Evolutionary conservation across 108 stramenopile species (phyloP), one percentile per base, ranked within the genome.

Genomic region (Stephanodiscus minutulus): DNA sequence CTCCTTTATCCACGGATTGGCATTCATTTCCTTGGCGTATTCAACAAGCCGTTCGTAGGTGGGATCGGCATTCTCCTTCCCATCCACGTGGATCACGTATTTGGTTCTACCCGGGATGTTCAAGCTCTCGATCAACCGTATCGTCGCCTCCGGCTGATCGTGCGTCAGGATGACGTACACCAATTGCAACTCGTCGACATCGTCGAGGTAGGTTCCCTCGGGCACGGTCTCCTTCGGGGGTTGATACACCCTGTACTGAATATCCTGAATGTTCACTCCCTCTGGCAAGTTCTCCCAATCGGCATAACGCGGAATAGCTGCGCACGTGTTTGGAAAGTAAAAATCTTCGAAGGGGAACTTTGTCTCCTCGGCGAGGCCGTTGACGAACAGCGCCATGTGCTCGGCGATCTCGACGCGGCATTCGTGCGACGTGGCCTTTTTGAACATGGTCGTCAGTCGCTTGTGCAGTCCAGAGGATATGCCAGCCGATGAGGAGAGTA

Each of bases 31-130:
- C 9, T 67, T 24, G 13, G 93, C 86, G 76, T 92, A 94, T 54
- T 89, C 74, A 47, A 82, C 70, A 57, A 95, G 68, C 11, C 73
- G 67, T 25, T 79, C 46, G 31, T 93, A 74, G 0, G 90, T 91
- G 41, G 31, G 84, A 60, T 92, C 86, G 35, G 74, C 71, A 35
- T 41, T 48, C 64, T 88, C 88, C 66, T 97, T 97, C 44, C 77
- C 93, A 79, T 97, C 96, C 5, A 97, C 90, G 73, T 97, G 96
- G 53, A 97, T 80, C 10, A 97, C 83, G 77, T 95, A 95, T 6
- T 52, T 77, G 13, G 86, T 87, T 31, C 64, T 68, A 21, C 80
- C 74, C 18, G 31, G 72, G 50, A 94, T 93, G 39, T 88, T 80
- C 47, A 97, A 61, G 50, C 82, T 79, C 49, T 91, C 87, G 55